phyloP scores from a whole-genome alignment of 768 basidiomycete genomes.

The Rhodotorula taiwanensis region DNA sequence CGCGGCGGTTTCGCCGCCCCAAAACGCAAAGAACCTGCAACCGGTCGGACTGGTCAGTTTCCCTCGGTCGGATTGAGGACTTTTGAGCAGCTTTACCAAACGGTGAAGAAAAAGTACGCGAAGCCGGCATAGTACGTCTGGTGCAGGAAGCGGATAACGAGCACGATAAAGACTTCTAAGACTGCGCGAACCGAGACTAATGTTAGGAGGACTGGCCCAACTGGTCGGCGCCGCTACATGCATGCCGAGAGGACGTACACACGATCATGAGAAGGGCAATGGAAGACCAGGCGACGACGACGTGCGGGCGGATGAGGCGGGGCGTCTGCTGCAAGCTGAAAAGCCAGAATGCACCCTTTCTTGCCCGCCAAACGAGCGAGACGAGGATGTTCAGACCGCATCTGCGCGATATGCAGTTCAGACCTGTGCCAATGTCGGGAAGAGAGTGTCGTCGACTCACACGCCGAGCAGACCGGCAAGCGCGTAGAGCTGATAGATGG shows the following conservation, averaged over 20 bases:
- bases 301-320: neutral
- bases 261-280: conserved; percentile 10
- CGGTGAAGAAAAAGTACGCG: neutral
- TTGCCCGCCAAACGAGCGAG: neutral
- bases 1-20: conserved; percentile 5
- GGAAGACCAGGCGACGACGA: conserved; percentile 4
- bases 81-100: too few species aligned
- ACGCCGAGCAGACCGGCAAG: neutral
- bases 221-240: neutral
- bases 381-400: conserved; percentile 1
- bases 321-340: conserved; percentile 6
- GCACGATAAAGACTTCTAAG: conserved; percentile 6
- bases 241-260: neutral
- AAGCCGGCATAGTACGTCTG: neutral
- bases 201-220: too few species aligned
- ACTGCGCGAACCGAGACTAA: neutral
- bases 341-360: conserved; percentile 13
- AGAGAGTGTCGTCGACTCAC: neutral
- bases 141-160: neutral
- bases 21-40: conserved; percentile 7
- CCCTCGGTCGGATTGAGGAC: too few species aligned
- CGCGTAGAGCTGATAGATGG: conserved; percentile 7
- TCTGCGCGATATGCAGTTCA: neutral
- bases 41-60: too few species aligned
- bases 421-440: too few species aligned